A percentile compares a stretch with the other conserved stretches of the same genome.
Evolutionary conservation across 495 filamentous ascomycete genomes (phyloP).

Genomic region (Cryomyces minteri): DNA sequence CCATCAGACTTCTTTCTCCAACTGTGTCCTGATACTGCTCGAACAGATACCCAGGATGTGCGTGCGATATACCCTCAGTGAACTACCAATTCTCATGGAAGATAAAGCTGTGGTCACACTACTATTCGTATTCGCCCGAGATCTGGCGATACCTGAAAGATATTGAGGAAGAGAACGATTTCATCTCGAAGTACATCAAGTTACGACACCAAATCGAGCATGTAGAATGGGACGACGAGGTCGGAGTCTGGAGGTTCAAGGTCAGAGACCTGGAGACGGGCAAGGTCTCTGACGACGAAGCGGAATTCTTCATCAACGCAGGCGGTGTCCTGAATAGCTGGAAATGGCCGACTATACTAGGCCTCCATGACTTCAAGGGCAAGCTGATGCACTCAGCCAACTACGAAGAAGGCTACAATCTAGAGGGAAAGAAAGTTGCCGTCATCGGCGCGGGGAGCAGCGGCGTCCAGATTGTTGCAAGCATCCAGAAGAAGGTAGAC

Average conservation of each 20-base stretch:
- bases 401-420: slow-evolving; percentile 18
- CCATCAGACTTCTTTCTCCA: no score
- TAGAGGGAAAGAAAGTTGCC: slow-evolving; percentile 20
- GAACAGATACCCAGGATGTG: slow-evolving; percentile 15
- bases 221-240: slow-evolving; percentile 15
- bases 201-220: slow-evolving; percentile 16
- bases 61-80: slow-evolving; percentile 21
- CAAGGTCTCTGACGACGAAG: slow-evolving; percentile 16
- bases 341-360: slow-evolving; percentile 19
- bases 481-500: slow-evolving; percentile 14
- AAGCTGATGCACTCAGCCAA: slow-evolving; percentile 23
- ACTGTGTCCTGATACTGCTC: not conserved
- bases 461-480: slow-evolving; percentile 21
- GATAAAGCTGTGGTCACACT: slow-evolving; percentile 24
- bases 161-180: slow-evolving; percentile 23
- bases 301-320: slow-evolving; percentile 21
- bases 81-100: slow-evolving; percentile 23
- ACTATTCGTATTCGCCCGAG: slow-evolving; percentile 22
- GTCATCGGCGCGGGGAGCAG: slow-evolving; percentile 19
- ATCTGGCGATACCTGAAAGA: slow-evolving; percentile 26
- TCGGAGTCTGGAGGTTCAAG: slow-evolving; percentile 16
- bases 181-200: slow-evolving; percentile 20
- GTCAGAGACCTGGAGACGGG: slow-evolving; percentile 13
- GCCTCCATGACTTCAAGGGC: slow-evolving; percentile 16
- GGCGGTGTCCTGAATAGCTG: slow-evolving; percentile 23